Evolutionary conservation across 208 protist species (phyloP), one percentile per base, ranked within the genome.

Genomic region (Acanthamoeba castellanii): DNA sequence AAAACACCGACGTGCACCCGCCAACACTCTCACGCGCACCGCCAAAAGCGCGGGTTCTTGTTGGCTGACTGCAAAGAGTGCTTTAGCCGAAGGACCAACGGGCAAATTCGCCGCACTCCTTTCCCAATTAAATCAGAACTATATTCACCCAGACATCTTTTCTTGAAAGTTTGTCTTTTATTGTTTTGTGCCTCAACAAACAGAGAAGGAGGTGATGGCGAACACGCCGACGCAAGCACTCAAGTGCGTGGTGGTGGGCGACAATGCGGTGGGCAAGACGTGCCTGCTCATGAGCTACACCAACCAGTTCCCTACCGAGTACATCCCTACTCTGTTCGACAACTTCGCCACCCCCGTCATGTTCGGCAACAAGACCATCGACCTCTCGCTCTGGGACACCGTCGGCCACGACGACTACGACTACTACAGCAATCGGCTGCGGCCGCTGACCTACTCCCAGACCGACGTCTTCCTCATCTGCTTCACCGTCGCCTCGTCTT

Each of bases 381-480:
- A 42, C 1, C 4, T n/a, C 30, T 45, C 11, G 3, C 16, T 76
- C 0, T 76, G 68, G 68, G 68, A 76, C 68, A 76, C n/a, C 30
- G 1, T 8, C 68, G 68, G 30, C n/a, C 68, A 76, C 4, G 68
- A 76, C 18, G 68, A 76, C 68, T 76, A 32, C 25, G 68, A 76
- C 68, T 76, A 16, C 27, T 18, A 50, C 45, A 50, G 13, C 45
- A 11, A 76, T 11, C 68, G 68, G 13, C 68, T 76, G 25, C 27
- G 68, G 27, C 68, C 68, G n/a, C 68, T 76, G 30, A 16, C 16
- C 34, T 76, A 76, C 68, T 30, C 18, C 3, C 27, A 34, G 16
- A 34, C 68, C 68, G 68, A 76, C 68, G 68, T 76, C 11, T 76
- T 76, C 68, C 68, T 76, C n/a, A 45, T 76, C 68, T 76, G 68